Evolutionary conservation across 345 rosid genomes (phyloP), one percentile per base, ranked within the genome.

Genomic region (Salix viminalis): DNA sequence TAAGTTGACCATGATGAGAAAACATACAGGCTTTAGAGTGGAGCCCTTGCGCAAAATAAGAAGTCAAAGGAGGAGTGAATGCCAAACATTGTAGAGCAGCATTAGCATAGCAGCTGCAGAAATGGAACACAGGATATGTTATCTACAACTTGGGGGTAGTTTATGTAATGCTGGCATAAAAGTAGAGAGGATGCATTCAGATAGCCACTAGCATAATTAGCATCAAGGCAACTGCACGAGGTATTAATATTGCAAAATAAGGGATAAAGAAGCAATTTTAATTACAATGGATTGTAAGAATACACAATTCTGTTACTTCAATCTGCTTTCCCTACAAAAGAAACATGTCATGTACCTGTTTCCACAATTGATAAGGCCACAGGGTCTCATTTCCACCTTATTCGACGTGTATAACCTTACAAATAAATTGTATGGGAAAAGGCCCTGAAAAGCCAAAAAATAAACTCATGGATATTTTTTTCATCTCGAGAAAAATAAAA

Each of bases 81-180:
- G 89, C 86, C 86, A 96, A 77, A 84, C 99, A 96, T 80, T 96
- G 98, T 81, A 96, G 88, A 71, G 92, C 93, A 76, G 87, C 94
- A 82, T 96, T 94, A 52, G 98, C 99, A 87, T 92, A 96, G 79
- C 99, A 96, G 86, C 98, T 96, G 97, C 88, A 85, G 73, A 75
- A 81, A 69, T 77, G 74, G 14, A 78, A 81, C 50, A 68, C 21
- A 71, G 69, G 67, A 80, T 19, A 78, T 18, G 64, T 41, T 42
- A 75, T 73, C 28, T 75, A 66, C 42, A 67, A 24, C 56, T 76
- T 60, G 32, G 46, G 46, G 41, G 4, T n/a, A 74, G 34, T 12
- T 61, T 23, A 26, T n/a, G 26, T n/a, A 56, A 56, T 56, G 62
- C 62, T n/a, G 23, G n/a, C 61, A 8, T 56, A 56, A 21, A 56